phyloP scores from a whole-genome alignment of 148 eudicot genomes.

The Chenopodium album region DNA sequence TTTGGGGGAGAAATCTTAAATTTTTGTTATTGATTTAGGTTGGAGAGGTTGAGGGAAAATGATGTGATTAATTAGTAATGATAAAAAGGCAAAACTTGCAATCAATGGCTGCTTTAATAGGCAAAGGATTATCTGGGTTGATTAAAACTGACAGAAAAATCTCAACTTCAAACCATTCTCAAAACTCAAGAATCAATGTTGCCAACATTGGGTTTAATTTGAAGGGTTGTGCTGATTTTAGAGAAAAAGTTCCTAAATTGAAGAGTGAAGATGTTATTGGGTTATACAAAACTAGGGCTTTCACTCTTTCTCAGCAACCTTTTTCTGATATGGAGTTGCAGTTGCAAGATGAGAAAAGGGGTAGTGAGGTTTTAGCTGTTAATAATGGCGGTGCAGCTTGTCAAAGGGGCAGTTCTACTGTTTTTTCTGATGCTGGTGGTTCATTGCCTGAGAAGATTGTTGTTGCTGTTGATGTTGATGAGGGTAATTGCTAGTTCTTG shows the following conservation, averaged over 20 bases:
- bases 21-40: not conserved
- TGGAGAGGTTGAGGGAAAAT: not conserved
- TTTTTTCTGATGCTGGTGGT: slow-evolving; percentile 15
- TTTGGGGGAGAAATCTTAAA: not conserved
- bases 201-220: slow-evolving; percentile 27
- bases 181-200: slow-evolving; percentile 7
- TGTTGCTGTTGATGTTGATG: slow-evolving; percentile 91
- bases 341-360: slow-evolving; percentile 19
- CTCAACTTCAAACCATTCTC: slow-evolving; percentile 7
- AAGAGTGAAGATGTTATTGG: slow-evolving; percentile 27
- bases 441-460: slow-evolving; percentile 44
- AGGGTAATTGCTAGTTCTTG: slow-evolving; percentile 42
- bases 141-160: slow-evolving; percentile 26
- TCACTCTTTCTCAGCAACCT: slow-evolving; percentile 26
- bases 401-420: slow-evolving; percentile 24
- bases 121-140: slow-evolving; percentile 29
- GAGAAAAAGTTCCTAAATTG: slow-evolving; percentile 24
- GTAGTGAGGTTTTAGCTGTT: slow-evolving; percentile 21
- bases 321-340: slow-evolving; percentile 22
- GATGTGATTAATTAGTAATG: slow-evolving; percentile 31
- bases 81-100: slow-evolving; percentile 22
- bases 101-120: slow-evolving; percentile 31
- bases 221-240: slow-evolving; percentile 33
- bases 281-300: slow-evolving; percentile 28
- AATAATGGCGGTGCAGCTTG: slow-evolving; percentile 6